Percentiles rank a stretch among this genome's conserved stretches.
Conservation (phyloP, 257 asterid genomes). For the Solanum neorickii region DNA sequence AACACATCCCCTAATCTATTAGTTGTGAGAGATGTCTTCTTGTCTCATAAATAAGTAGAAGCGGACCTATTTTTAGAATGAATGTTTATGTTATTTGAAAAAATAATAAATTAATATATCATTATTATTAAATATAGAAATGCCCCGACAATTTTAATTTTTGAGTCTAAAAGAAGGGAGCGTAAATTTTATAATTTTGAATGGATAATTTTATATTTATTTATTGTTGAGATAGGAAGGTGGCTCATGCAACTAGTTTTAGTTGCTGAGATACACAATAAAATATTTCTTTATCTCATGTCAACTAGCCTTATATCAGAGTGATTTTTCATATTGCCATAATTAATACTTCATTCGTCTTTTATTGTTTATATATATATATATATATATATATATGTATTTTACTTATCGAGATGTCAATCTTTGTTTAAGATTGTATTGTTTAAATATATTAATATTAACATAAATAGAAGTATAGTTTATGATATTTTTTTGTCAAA, state of each 20-base stretch:
- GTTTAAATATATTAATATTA: too few relatives aligned
- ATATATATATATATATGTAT: too few relatives aligned
- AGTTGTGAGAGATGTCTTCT: background rate
- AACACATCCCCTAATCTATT: background rate
- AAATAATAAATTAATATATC: background rate
- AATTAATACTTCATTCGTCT: background rate
- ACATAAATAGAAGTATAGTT: background rate
- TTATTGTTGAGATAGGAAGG: too few relatives aligned
- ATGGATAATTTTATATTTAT: too few relatives aligned
- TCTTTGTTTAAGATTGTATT: too few relatives aligned
- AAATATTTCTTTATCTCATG: background rate
- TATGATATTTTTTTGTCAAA: too few relatives aligned
- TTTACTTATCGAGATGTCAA: too few relatives aligned
- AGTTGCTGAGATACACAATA: background rate
- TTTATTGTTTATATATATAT: too few relatives aligned
- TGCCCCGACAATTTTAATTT: too few relatives aligned
- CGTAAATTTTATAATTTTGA: too few relatives aligned
- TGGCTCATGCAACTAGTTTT: background rate
- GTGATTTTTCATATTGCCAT: background rate
- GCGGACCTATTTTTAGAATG: background rate
- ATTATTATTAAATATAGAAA: too few relatives aligned
- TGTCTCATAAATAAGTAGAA: too few relatives aligned
- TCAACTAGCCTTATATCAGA: background rate
- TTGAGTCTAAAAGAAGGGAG: background rate
- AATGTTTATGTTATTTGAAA: background rate